Base-by-base conservation (phyloP, 495 filamentous ascomycete genomes). In the Recurvomyces mirabilis region DNA sequence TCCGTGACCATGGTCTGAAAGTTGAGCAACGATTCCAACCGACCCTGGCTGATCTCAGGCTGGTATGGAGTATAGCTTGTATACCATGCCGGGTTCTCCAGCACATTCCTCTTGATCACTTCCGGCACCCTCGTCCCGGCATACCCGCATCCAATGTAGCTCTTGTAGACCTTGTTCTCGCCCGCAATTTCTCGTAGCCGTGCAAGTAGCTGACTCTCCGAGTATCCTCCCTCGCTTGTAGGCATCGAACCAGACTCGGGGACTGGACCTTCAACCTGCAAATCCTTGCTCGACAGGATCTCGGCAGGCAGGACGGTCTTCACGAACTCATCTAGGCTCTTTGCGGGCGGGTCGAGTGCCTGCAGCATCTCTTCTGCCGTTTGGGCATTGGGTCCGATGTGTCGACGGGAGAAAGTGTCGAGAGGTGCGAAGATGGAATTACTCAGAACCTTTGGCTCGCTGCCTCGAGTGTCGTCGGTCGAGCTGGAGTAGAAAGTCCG, bases 11-110 rank as follows among this genome's bases (percentile, higher is more conserved):
- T 62, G 11, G 91, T 98, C 72, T 98, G 91, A 65, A 93, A 98
- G 68, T 98, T 98, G 33, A 98, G 69, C 30, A 98, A 68, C 5
- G 88, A 94, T 68, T 96, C 93, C 51, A 67, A 41, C 41, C 54
- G 30, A 39, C 70, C 91, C 64, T 98, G 91, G 57, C 86, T 93
- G 68, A 98, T 96, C 65, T 98, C 91, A 2, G 91, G 88, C 61
- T 98, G 91, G 63, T 98, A 98, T 20, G 91, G 91, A 0, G 91
- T 96, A 60, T 98, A 98, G 61, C 88, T 95, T 30, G 91, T 98
- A 64, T 98, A 98, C 91, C 91, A 98, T 13, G 80, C 93, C 1
- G 91, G 91, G 55, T 78, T 85, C 70, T 98, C 89, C 23, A 98
- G 68, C 7, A 96, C 73, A 60, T 98, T 98, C 55, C 91, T 73